Conservation (phyloP, 805 yeast species). For the Grigorovia humatica region DNA sequence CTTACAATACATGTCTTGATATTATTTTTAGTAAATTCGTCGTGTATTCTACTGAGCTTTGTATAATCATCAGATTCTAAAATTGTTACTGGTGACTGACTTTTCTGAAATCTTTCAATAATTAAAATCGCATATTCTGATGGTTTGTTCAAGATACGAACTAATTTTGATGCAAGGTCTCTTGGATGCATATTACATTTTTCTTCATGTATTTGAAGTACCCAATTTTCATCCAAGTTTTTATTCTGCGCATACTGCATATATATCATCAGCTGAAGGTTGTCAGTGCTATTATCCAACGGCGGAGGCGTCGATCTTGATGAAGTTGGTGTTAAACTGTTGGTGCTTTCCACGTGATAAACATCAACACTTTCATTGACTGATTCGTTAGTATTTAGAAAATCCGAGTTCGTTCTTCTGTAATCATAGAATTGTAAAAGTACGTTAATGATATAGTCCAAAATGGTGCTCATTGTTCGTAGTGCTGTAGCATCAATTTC, state of each 20-base stretch:
- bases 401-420: background rate
- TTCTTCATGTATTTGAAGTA: constrained; percentile 20
- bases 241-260: constrained; percentile 6
- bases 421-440: constrained; percentile 8
- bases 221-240: constrained; percentile 12
- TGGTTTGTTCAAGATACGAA: constrained; percentile 17
- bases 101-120: constrained; percentile 11
- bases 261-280: constrained; percentile 1
- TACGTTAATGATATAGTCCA: constrained; percentile 21
- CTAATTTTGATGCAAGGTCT: constrained; percentile 19
- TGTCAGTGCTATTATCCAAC: constrained; percentile 1
- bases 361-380: background rate
- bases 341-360: background rate
- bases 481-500: background rate
- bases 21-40: constrained; percentile 14
- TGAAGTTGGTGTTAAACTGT: background rate
- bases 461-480: constrained; percentile 11
- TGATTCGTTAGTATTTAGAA: background rate
- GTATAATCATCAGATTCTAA: constrained; percentile 11
- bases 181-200: constrained; percentile 17
- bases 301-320: background rate
- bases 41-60: constrained; percentile 11
- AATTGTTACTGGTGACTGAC: constrained; percentile 14
- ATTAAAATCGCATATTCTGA: constrained; percentile 19
- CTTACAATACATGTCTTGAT: constrained; percentile 15